These are phyloP conservation scores for Sistotremastrum niveocremeum DNA, from an alignment of 768 basidiomycete genomes.

Conservation along the genomic window DNA sequence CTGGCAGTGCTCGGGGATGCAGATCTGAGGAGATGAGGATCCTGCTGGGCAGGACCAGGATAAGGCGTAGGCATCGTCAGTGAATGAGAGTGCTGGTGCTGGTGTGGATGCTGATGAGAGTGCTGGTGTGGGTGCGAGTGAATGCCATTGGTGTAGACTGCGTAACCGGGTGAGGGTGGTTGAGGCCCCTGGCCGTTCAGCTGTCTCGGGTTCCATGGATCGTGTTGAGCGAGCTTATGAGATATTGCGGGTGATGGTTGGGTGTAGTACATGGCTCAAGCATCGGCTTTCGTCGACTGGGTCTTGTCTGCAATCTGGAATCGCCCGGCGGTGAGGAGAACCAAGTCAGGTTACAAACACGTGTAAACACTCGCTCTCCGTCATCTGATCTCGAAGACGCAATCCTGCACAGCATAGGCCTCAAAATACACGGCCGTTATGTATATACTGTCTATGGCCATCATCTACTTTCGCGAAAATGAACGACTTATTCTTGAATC, in stretches of 20 bases:
- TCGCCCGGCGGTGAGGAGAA: too few relatives aligned
- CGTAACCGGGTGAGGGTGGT: slow-evolving; percentile 61
- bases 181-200: slow-evolving; percentile 41
- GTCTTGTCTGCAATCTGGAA: too few relatives aligned
- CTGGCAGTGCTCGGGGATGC: slow-evolving; percentile 38
- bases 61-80: slow-evolving; percentile 56
- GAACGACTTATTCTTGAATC: too few relatives aligned
- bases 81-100: slow-evolving; percentile 68
- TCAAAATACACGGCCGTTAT: too few relatives aligned
- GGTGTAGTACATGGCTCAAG: slow-evolving; percentile 60
- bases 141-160: slow-evolving; percentile 55
- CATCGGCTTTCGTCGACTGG: too few relatives aligned
- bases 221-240: slow-evolving; percentile 62
- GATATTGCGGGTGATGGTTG: slow-evolving; percentile 72
- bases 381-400: too few relatives aligned
- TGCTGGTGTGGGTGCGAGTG: slow-evolving; percentile 43
- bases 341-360: too few relatives aligned
- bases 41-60: slow-evolving; percentile 51
- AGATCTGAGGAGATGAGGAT: slow-evolving; percentile 41
- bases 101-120: slow-evolving; percentile 51
- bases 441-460: too few relatives aligned
- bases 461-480: too few relatives aligned
- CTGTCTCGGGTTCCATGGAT: slow-evolving; percentile 31
- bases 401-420: too few relatives aligned
- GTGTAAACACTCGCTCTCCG: too few relatives aligned